Percentiles rank a stretch among this genome's conserved stretches.
These are phyloP conservation scores for Calonectria naviculata DNA, from an alignment of 2,329 filamentous ascomycete genomes.

Conservation along the genomic window DNA sequence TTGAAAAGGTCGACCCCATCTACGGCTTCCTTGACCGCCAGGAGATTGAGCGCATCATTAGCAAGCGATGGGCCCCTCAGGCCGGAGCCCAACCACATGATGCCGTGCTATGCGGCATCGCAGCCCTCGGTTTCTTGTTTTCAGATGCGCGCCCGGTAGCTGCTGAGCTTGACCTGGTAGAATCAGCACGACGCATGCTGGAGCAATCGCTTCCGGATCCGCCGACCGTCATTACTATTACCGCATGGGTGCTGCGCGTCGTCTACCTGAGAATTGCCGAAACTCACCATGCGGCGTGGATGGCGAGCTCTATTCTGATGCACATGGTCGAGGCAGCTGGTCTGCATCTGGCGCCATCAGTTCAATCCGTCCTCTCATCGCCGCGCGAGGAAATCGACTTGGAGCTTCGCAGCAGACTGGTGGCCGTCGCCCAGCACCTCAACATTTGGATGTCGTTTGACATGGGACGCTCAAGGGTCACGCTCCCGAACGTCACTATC, in stretches of 20 bases:
- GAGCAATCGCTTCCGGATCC: constrained; percentile 50
- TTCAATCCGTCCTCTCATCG: constrained; percentile 38
- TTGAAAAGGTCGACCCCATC: constrained; percentile 62
- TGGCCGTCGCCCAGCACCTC: constrained; percentile 65
- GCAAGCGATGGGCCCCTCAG: constrained; percentile 46
- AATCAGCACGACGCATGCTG: constrained; percentile 57
- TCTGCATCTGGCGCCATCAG: constrained; percentile 52
- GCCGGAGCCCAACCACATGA: constrained; percentile 33
- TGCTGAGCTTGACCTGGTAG: constrained; percentile 57
- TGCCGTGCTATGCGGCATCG: constrained; percentile 63
- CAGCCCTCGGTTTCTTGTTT: constrained; percentile 64
- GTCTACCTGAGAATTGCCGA: constrained; percentile 65
- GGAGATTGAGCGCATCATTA: constrained; percentile 44
- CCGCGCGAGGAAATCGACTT: constrained; percentile 42
- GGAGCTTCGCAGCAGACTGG: constrained; percentile 55
- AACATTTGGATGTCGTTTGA: constrained; percentile 71
- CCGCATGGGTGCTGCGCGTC: constrained; percentile 64
- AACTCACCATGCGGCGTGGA: constrained; percentile 65
- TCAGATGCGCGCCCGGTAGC: constrained; percentile 54
- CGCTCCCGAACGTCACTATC: constrained; percentile 56
- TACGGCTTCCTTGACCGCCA: constrained; percentile 60
- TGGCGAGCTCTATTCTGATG: constrained; percentile 67
- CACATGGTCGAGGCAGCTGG: constrained; percentile 67
- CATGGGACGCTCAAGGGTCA: constrained; percentile 64
- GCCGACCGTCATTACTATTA: constrained; percentile 53